These are phyloP conservation scores for Aegilops sharonensis DNA, from an alignment of 176 grass and related monocot genomes.

Conservation along the genomic window DNA sequence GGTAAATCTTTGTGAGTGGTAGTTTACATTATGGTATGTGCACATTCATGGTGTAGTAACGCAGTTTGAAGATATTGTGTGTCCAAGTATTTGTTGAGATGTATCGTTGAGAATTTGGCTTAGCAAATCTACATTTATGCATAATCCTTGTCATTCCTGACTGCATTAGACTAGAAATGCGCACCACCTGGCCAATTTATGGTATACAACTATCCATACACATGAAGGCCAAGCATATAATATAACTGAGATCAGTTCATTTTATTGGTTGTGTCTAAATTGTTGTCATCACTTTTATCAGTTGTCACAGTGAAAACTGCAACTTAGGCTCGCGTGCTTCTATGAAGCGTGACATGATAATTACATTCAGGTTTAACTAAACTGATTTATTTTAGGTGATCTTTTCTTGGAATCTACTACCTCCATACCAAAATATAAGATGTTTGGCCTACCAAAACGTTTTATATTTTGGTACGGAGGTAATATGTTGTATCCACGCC, in stretches of 20 bases:
- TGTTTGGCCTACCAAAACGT: no score
- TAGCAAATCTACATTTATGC: background rate
- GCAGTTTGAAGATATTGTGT: background rate
- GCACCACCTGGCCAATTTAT: background rate
- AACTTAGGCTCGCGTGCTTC: background rate
- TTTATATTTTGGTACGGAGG: no score
- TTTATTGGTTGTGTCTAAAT: slow-evolving; percentile 3
- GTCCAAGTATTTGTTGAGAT: slow-evolving; percentile 1
- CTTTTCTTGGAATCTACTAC: background rate
- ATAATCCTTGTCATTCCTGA: background rate
- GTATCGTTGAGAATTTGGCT: background rate
- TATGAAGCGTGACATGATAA: background rate
- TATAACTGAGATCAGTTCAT: background rate
- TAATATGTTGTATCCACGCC: background rate
- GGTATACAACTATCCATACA: background rate
- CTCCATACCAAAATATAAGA: no score
- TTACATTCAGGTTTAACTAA: background rate
- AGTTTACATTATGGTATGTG: slow-evolving; percentile 13
- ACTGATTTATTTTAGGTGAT: background rate
- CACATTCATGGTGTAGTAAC: slow-evolving; percentile 7
- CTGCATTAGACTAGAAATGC: background rate
- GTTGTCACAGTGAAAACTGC: background rate
- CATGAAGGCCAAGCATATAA: background rate
- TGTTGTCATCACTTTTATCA: background rate
- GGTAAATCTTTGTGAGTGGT: slow-evolving; percentile 31